Evolutionary conservation across 805 yeast genomes (phyloP).

Genomic region (Candida oleophila): DNA sequence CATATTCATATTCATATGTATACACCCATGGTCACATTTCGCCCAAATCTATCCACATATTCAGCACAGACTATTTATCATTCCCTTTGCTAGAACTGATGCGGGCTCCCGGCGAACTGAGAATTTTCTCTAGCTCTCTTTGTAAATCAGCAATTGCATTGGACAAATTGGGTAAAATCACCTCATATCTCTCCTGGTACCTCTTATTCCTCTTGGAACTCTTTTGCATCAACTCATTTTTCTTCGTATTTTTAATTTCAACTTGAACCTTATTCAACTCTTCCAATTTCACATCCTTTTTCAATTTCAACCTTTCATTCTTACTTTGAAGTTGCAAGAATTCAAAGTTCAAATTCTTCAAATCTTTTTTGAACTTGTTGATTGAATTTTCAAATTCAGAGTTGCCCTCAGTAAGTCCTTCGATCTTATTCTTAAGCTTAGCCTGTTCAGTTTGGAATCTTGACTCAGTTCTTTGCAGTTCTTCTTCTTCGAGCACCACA

Average conservation of each 20-base stretch:
- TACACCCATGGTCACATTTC: too few species aligned
- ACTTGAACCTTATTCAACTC: not conserved
- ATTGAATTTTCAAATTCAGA: slow-evolving; percentile 23
- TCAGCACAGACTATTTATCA: not conserved
- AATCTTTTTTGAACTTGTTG: slow-evolving; percentile 16
- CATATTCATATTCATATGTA: not conserved
- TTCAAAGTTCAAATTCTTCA: slow-evolving; percentile 24
- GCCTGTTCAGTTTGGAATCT: slow-evolving; percentile 18
- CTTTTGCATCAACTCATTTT: slow-evolving; percentile 21
- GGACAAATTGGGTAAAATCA: slow-evolving; percentile 31
- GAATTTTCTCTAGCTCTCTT: slow-evolving; percentile 11
- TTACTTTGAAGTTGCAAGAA: slow-evolving; percentile 21
- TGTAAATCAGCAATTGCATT: slow-evolving; percentile 22
- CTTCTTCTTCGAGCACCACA: slow-evolving; percentile 14
- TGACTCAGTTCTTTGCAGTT: slow-evolving; percentile 6
- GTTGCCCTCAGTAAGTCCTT: slow-evolving; percentile 20
- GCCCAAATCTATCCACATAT: too few species aligned
- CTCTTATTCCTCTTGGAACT: slow-evolving; percentile 21
- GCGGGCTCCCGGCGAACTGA: not conserved
- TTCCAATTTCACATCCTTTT: slow-evolving; percentile 22
- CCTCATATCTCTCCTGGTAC: slow-evolving; percentile 34
- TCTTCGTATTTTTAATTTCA: slow-evolving; percentile 16
- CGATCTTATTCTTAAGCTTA: slow-evolving; percentile 19
- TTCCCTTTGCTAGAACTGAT: not conserved
- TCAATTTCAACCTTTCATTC: slow-evolving; percentile 21